These are phyloP conservation scores for Raffaelea albimanens DNA, from an alignment of 2,329 filamentous ascomycete species.

Conservation along the genomic window DNA sequence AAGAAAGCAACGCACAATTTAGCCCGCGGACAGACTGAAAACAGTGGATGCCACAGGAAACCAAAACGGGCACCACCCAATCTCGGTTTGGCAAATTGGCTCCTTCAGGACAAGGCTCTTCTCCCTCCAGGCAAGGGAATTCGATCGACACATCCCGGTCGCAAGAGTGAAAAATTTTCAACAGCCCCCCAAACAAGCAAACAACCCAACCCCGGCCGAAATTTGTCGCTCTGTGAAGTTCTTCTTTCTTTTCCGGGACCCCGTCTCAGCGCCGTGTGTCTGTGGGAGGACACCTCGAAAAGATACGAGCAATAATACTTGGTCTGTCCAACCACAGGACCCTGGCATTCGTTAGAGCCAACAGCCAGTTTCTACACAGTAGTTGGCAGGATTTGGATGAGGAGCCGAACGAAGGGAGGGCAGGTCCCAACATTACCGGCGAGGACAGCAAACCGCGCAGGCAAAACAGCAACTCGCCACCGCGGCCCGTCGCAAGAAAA, in stretches of 20 bases:
- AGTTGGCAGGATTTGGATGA: no score
- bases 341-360: no score
- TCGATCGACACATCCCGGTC: slow-evolving; percentile 9
- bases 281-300: not conserved
- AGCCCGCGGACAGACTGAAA: no score
- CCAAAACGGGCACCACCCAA: not conserved
- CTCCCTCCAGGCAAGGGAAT: slow-evolving; percentile 3
- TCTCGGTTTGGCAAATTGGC: slow-evolving; percentile 7
- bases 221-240: slow-evolving; percentile 1
- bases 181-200: not conserved
- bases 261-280: not conserved
- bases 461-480: no score
- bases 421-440: no score
- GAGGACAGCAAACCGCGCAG: no score
- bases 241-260: slow-evolving; percentile 1
- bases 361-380: no score
- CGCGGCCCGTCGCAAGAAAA: no score
- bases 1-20: no score
- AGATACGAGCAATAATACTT: not conserved
- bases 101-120: not conserved
- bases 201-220: slow-evolving; percentile 5
- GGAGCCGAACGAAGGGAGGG: no score
- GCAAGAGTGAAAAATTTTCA: slow-evolving; percentile 5
- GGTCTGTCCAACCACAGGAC: not conserved
- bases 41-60: no score